Evolutionary conservation across 306 rosid genomes (phyloP).

Genomic region (Prunus mongolica): DNA sequence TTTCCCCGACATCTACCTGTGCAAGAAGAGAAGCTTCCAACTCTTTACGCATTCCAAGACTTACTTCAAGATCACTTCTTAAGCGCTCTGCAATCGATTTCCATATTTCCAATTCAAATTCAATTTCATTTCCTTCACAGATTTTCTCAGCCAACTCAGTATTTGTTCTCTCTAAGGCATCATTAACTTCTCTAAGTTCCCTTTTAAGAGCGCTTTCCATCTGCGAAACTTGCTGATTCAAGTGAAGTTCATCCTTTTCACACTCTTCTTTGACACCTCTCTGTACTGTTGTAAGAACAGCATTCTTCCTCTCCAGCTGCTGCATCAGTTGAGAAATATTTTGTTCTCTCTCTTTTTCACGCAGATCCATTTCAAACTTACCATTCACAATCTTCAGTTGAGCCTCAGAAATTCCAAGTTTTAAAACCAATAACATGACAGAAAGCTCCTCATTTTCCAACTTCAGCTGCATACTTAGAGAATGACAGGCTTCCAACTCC

Average conservation of each 20-base stretch:
- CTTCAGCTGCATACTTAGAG: constrained; percentile 45
- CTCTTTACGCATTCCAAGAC: constrained; percentile 42
- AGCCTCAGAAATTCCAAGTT: constrained; percentile 55
- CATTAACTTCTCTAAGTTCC: constrained; percentile 34
- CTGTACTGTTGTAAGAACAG: constrained; percentile 34
- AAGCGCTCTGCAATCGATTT: constrained; percentile 49
- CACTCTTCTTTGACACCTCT: constrained; percentile 31
- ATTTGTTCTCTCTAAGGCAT: constrained; percentile 43
- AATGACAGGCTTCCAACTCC: constrained; percentile 49
- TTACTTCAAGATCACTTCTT: constrained; percentile 50
- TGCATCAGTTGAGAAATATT: constrained; percentile 37
- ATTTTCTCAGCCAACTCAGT: constrained; percentile 47
- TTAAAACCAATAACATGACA: constrained; percentile 55
- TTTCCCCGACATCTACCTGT: constrained; percentile 59
- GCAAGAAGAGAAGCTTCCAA: constrained; percentile 76
- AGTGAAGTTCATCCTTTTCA: constrained; percentile 34
- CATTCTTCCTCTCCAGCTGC: constrained; percentile 60
- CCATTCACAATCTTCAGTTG: constrained; percentile 42
- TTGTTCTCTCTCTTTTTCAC: constrained; percentile 40
- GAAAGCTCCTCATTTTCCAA: constrained; percentile 71
- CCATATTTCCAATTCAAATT: constrained; percentile 68
- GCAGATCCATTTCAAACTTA: constrained; percentile 34
- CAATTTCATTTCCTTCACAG: constrained; percentile 55
- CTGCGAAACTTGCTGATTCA: constrained; percentile 34
- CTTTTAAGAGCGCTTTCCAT: constrained; percentile 26